These are phyloP conservation scores for Aspergillus chevalieri DNA, from an alignment of 2,329 filamentous ascomycete species.

Conservation along the genomic window DNA sequence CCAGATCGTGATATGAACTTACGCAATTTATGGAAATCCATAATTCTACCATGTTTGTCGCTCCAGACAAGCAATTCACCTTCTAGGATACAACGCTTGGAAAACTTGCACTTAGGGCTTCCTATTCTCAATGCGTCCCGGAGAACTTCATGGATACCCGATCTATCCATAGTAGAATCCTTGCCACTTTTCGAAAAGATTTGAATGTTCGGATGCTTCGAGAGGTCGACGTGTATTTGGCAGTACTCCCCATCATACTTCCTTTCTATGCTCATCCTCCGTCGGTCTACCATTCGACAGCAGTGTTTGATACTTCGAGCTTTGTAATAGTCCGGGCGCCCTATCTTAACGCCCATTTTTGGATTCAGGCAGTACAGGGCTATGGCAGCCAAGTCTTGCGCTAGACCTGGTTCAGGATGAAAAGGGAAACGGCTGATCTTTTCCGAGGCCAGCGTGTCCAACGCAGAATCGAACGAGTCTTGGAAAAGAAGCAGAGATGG, in stretches of 20 bases:
- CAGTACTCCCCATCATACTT: conserved; percentile 90
- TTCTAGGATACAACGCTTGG: conserved; percentile 67
- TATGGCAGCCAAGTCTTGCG: conserved; percentile 21
- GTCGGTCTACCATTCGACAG: conserved; percentile 54
- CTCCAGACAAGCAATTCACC: conserved; percentile 78
- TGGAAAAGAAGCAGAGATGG: conserved; percentile 65
- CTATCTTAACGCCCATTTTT: conserved; percentile 56
- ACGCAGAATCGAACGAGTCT: conserved; percentile 59
- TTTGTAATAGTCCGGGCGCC: conserved; percentile 59
- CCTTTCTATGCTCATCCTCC: conserved; percentile 66
- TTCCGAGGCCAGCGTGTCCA: conserved; percentile 45
- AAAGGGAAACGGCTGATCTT: conserved; percentile 33
- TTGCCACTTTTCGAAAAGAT: conserved; percentile 93
- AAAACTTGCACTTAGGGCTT: conserved; percentile 52
- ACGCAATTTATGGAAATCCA: conserved; percentile 75
- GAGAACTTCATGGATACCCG: conserved; percentile 57
- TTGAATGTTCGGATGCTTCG: conserved; percentile 52
- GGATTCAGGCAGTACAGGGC: conserved; percentile 48
- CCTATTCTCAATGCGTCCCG: conserved; percentile 60
- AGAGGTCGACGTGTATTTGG: conserved; percentile 73
- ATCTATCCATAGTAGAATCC: conserved; percentile 70
- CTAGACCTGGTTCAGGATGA: conserved; percentile 26
- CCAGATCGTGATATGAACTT: conserved; percentile 73
- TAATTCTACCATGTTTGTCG: conserved; percentile 57
- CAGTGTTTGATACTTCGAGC: conserved; percentile 69